Percentiles rank a stretch among this genome's conserved stretches.
Evolutionary conservation across 2,329 filamentous ascomycete species (phyloP).

Genomic region (Stagonosporopsis tanaceti): DNA sequence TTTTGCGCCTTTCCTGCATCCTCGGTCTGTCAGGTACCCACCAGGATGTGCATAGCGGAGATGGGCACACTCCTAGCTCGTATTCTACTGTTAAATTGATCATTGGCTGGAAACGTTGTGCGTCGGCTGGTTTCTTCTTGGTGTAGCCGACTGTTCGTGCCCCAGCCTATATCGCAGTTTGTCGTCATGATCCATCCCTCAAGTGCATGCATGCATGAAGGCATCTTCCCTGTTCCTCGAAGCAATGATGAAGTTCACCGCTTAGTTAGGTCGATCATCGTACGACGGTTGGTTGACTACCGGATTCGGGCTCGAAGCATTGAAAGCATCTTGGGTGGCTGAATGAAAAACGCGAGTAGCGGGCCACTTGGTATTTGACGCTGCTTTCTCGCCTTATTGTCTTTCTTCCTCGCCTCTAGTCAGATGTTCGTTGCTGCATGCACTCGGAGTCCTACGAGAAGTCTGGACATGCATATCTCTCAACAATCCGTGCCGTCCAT

Average conservation of each 20-base stretch:
- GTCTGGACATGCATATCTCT: slow-evolving; percentile 37
- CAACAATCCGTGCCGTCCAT: slow-evolving; percentile 34
- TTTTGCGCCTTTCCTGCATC: slow-evolving; percentile 9
- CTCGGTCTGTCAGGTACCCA: slow-evolving; percentile 10
- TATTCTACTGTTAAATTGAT: slow-evolving; percentile 14
- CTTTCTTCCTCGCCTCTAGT: slow-evolving; percentile 29
- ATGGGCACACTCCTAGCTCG: slow-evolving; percentile 26
- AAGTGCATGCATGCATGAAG: slow-evolving; percentile 10
- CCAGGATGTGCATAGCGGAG: slow-evolving; percentile 21
- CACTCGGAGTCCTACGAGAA: slow-evolving; percentile 23
- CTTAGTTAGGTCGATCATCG: slow-evolving; percentile 7
- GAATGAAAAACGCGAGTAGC: slow-evolving; percentile 7
- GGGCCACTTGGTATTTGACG: slow-evolving; percentile 10
- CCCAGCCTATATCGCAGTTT: slow-evolving; percentile 33
- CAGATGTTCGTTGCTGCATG: slow-evolving; percentile 45
- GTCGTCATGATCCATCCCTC: slow-evolving; percentile 9
- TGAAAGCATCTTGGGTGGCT: slow-evolving; percentile 8
- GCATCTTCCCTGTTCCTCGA: neutral
- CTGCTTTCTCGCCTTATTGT: slow-evolving; percentile 27
- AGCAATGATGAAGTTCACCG: slow-evolving; percentile 3
- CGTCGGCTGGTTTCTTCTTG: slow-evolving; percentile 24
- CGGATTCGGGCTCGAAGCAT: neutral
- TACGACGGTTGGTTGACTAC: slow-evolving; percentile 12
- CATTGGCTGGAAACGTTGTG: slow-evolving; percentile 15
- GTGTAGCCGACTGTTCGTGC: slow-evolving; percentile 22